These are phyloP conservation scores for Cyanophora paradoxa DNA, from an alignment of 78 protist species.

Conservation along the genomic window DNA sequence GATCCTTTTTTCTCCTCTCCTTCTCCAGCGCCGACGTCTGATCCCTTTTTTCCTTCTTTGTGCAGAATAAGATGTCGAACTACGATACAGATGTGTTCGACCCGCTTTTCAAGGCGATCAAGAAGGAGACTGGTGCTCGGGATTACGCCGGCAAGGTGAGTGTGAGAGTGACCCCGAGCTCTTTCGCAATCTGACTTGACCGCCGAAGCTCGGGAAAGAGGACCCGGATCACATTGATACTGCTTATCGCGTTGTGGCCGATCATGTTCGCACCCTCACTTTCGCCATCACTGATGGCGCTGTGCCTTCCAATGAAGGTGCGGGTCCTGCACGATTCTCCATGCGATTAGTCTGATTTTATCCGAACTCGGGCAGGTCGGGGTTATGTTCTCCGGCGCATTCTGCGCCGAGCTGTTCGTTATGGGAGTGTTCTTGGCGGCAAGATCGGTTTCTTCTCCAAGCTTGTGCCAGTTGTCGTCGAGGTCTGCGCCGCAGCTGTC, in stretches of 20 bases:
- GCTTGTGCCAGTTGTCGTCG: conserved; percentile 69
- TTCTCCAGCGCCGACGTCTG: background rate
- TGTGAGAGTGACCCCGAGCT: background rate
- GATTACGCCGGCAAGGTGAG: conserved; percentile 64
- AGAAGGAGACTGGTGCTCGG: conserved; percentile 55
- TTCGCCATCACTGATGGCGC: conserved; percentile 95
- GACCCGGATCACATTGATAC: conserved; percentile 78
- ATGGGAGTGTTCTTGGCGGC: conserved; percentile 82
- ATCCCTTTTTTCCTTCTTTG: background rate
- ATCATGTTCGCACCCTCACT: conserved; percentile 92
- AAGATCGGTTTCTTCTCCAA: conserved; percentile 69
- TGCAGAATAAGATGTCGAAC: conserved; percentile 82
- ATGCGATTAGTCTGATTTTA: no score
- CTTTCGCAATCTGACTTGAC: no score
- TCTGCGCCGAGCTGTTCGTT: conserved; percentile 89
- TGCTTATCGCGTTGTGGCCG: conserved; percentile 98
- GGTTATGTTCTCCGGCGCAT: conserved; percentile 91
- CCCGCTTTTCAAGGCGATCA: conserved; percentile 80
- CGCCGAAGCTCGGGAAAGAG: conserved; percentile 58
- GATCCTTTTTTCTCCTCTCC: background rate
- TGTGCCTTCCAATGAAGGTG: conserved; percentile 59
- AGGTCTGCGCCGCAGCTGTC: conserved; percentile 61
- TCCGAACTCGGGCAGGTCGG: no score
- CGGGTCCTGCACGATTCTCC: no score
- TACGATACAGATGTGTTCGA: conserved; percentile 94